Conservation (phyloP, 1,139 yeast genomes). For the Meyerozyma sp. region DNA sequence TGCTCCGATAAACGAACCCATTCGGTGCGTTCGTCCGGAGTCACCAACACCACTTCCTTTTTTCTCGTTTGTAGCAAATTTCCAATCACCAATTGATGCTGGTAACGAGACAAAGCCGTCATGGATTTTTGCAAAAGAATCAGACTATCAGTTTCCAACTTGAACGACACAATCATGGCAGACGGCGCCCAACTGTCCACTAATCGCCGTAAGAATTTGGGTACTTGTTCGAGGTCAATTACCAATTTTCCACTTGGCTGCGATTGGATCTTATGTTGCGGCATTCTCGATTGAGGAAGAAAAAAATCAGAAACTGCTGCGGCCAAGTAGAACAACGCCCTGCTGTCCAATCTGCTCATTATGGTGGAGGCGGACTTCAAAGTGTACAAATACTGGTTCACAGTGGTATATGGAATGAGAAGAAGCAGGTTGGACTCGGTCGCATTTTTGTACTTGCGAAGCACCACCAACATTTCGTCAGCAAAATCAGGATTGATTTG, state of each 20-base stretch:
- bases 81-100: slow-evolving; percentile 93
- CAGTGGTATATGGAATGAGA: slow-evolving; percentile 86
- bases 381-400: slow-evolving; percentile 87
- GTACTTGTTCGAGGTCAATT: slow-evolving; percentile 90
- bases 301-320: slow-evolving; percentile 98
- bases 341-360: slow-evolving; percentile 47
- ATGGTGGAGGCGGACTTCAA: slow-evolving; percentile 61
- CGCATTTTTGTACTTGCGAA: slow-evolving; percentile 60
- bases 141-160: slow-evolving; percentile 79
- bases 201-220: slow-evolving; percentile 81
- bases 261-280: slow-evolving; percentile 93
- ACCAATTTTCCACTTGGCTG: slow-evolving; percentile 64
- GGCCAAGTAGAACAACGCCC: slow-evolving; percentile 79
- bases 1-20: slow-evolving; percentile 54
- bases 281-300: slow-evolving; percentile 76
- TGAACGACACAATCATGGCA: slow-evolving; percentile 92
- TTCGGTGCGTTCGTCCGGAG: slow-evolving; percentile 33
- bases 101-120: slow-evolving; percentile 75
- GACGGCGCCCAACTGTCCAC: slow-evolving; percentile 95
- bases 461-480: slow-evolving; percentile 56
- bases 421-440: slow-evolving; percentile 56
- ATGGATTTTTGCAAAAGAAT: slow-evolving; percentile 71
- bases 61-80: slow-evolving; percentile 87
- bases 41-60: slow-evolving; percentile 81
- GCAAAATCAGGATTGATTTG: slow-evolving; percentile 60